Evolutionary conservation across 169 alveolate species (phyloP), one percentile per base, ranked within the genome.

Genomic region (Plasmodium coatneyi): DNA sequence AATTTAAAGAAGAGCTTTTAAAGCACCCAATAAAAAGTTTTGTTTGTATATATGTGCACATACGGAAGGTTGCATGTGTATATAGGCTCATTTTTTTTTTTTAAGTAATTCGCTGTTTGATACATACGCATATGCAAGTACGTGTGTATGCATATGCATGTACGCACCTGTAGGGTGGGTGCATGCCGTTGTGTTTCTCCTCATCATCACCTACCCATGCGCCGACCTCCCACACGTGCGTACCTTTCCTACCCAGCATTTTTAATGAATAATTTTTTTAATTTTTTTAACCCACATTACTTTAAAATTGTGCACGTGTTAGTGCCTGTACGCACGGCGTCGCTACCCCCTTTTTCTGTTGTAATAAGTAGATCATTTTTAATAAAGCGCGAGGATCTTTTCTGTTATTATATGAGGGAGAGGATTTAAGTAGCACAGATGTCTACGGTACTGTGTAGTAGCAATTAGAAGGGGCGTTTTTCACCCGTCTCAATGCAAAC

Each of bases 91-190:
- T 46, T 46, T 46, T 46, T 46, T 60, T 84, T 84, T 84, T 84
- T 84, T 84, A 84, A 54, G 93, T 84, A 84, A 84, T 84, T 84
- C 80, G 93, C 36, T 74, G 72, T 84, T 84, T 84, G 70, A 72
- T 56, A 56, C 70, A 32, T 54, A 54, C 70, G 36, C 30, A 46
- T 81, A 49, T 81, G 56, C 19, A 46, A 12, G 56, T 41, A 41
- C 56, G 19, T 46, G 56, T 46, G 56, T 43, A 49, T 16, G 7
- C 60, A 49, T 49, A 12, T 49, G 60, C 60, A 49, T 49, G 60
- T 16, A 49, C n/a, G 19, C 60, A 14, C 60, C 22, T 49, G 60
- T 49, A 12, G 54, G 60, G 60, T 22, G 1, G 1, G 22, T 22
- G 60, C 60, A 49, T 49, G 22, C 60, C 7, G 19, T 4, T 49